Percentiles rank a stretch among this genome's conserved stretches.
Conservation (phyloP, 345 rosid species). For the Jatropha curcas region DNA sequence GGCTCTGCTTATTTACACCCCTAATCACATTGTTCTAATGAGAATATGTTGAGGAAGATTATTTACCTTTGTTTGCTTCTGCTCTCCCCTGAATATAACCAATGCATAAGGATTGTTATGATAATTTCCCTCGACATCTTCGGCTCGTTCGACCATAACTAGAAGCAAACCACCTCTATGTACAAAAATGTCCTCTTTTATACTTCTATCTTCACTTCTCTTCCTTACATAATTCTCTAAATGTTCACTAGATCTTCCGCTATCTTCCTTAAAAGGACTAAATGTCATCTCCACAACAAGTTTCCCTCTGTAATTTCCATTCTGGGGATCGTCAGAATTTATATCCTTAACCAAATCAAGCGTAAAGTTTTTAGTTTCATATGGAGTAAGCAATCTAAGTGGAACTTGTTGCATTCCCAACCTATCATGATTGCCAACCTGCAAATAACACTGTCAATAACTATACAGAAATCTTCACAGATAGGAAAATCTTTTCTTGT, state of each 20-base stretch:
- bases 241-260: constrained; percentile 17
- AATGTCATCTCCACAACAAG: constrained; percentile 43
- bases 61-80: constrained; percentile 49
- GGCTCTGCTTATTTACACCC: no score
- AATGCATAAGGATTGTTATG: constrained; percentile 48
- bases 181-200: constrained; percentile 3
- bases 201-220: constrained; percentile 11
- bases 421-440: constrained; percentile 56
- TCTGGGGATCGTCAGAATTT: constrained; percentile 38
- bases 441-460: no score
- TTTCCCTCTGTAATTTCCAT: constrained; percentile 42
- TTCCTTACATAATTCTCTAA: constrained; percentile 15
- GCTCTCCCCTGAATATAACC: constrained; percentile 49
- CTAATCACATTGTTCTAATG: no score
- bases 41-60: no score
- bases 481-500: neutral
- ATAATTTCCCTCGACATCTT: constrained; percentile 49
- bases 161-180: constrained; percentile 41
- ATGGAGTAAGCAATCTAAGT: constrained; percentile 30
- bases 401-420: constrained; percentile 56
- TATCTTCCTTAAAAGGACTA: constrained; percentile 46
- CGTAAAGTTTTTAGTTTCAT: constrained; percentile 31
- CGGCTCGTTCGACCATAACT: constrained; percentile 41
- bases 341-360: constrained; percentile 45
- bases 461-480: neutral